A percentile compares a stretch with the other conserved stretches of the same genome.
Evolutionary conservation across 2,329 filamentous ascomycete species (phyloP).

Genomic region (Geosmithia putterillii): DNA sequence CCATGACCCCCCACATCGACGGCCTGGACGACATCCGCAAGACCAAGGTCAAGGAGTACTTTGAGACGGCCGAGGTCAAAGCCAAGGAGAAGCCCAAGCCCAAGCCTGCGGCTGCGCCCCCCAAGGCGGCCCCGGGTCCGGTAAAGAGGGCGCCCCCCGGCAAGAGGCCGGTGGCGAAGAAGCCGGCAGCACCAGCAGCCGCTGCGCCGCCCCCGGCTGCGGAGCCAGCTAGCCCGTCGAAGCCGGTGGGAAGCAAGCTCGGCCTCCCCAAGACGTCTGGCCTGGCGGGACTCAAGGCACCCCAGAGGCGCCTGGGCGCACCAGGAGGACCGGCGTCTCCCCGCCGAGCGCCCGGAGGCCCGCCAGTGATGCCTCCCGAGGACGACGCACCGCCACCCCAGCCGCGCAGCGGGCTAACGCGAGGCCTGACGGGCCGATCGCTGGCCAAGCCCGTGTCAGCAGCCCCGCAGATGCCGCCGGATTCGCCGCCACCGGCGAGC

Average conservation of each 20-base stretch:
- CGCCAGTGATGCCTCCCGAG: conserved; percentile 37
- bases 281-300: conserved; percentile 45
- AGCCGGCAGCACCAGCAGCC: conserved; percentile 23
- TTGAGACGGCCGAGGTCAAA: conserved; percentile 45
- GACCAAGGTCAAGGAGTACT: conserved; percentile 89
- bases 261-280: conserved; percentile 41
- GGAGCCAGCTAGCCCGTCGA: conserved; percentile 44
- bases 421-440: conserved; percentile 75
- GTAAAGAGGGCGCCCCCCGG: conserved; percentile 32
- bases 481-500: conserved; percentile 46
- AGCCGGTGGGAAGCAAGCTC: conserved; percentile 37
- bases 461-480: conserved; percentile 34
- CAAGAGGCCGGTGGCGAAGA: conserved; percentile 30
- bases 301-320: conserved; percentile 40
- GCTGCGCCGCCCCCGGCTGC: conserved; percentile 31
- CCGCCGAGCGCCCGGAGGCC: conserved; percentile 32
- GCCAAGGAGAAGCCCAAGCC: conserved; percentile 64
- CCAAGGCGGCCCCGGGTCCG: conserved; percentile 6
- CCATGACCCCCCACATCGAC: conserved; percentile 87
- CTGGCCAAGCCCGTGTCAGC: conserved; percentile 60
- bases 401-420: conserved; percentile 54
- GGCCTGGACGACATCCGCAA: conserved; percentile 93
- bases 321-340: conserved; percentile 40
- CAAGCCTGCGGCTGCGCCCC: conserved; percentile 24
- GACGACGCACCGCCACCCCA: conserved; percentile 49